Conservation (phyloP, 169 alveolate species). For the Theileria parva region DNA sequence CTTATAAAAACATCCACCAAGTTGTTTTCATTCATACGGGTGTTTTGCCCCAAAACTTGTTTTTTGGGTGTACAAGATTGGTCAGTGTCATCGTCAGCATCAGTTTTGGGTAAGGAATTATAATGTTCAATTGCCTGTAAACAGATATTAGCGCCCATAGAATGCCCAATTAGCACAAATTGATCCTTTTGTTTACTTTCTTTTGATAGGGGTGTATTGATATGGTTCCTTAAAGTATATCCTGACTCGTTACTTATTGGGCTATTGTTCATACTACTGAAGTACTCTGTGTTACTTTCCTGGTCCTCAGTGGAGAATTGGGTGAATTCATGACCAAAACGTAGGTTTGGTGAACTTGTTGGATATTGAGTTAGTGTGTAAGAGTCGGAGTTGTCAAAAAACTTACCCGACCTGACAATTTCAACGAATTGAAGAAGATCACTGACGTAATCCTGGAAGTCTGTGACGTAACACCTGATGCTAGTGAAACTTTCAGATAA, state of each 20-base stretch:
- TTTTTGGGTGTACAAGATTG: background rate
- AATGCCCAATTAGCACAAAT: constrained; percentile 54
- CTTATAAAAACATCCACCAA: constrained; percentile 63
- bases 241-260: background rate
- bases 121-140: constrained; percentile 45
- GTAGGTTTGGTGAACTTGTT: background rate
- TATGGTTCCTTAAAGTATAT: background rate
- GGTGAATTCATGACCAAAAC: background rate
- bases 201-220: background rate
- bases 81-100: background rate
- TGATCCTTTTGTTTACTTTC: constrained; percentile 31
- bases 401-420: constrained; percentile 47
- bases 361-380: background rate
- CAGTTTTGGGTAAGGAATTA: background rate
- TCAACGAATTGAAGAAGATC: constrained; percentile 69
- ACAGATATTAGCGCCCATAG: constrained; percentile 75
- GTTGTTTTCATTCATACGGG: constrained; percentile 18
- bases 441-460: constrained; percentile 56
- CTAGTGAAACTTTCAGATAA: constrained; percentile 64
- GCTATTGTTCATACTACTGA: background rate
- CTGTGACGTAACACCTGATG: constrained; percentile 20
- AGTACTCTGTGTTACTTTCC: background rate
- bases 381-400: constrained; percentile 25
- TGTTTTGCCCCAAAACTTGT: background rate
- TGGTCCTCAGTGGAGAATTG: background rate